These are phyloP conservation scores for Microdochium bolleyi DNA, from an alignment of 2,329 filamentous ascomycete genomes.

Conservation along the genomic window DNA sequence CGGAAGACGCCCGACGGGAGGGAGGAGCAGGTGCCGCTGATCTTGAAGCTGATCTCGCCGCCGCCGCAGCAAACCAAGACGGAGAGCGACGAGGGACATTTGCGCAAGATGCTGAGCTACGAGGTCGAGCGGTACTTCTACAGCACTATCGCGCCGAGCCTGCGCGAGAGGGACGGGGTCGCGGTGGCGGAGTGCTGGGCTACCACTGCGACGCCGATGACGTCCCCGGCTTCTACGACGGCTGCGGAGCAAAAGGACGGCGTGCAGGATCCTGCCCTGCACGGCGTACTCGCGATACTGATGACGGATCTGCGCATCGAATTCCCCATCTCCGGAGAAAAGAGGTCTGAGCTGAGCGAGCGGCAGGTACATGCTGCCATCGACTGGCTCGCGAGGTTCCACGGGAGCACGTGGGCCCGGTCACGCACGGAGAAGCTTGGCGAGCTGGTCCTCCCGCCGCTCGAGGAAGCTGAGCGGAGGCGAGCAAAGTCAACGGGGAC, in stretches of 20 bases:
- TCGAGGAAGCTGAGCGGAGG: constrained; percentile 38
- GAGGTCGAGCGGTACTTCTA: constrained; percentile 63
- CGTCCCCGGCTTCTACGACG: constrained; percentile 11
- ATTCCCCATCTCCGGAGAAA: constrained; percentile 50
- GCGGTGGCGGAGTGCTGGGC: constrained; percentile 42
- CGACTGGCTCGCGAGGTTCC: constrained; percentile 57
- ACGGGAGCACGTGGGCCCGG: constrained; percentile 41
- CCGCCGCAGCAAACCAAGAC: constrained; percentile 19
- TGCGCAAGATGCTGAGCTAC: constrained; percentile 60
- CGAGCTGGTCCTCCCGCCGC: constrained; percentile 42
- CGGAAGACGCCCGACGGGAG: constrained; percentile 11
- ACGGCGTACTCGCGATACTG: constrained; percentile 41
- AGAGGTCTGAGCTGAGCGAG: constrained; percentile 34
- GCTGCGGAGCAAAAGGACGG: constrained; percentile 7
- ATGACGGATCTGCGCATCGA: constrained; percentile 45
- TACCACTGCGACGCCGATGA: constrained; percentile 24
- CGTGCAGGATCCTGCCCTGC: constrained; percentile 17
- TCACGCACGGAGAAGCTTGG: constrained; percentile 17
- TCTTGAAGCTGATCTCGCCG: constrained; percentile 54
- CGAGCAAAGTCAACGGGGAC: constrained; percentile 5
- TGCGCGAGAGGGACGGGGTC: constrained; percentile 27
- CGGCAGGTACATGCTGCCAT: constrained; percentile 45
- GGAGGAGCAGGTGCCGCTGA: constrained; percentile 20
- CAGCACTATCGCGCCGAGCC: constrained; percentile 38
- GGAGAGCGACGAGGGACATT: constrained; percentile 47